phyloP scores from a whole-genome alignment of 345 rosid species.

The Arabis hirsuta region DNA sequence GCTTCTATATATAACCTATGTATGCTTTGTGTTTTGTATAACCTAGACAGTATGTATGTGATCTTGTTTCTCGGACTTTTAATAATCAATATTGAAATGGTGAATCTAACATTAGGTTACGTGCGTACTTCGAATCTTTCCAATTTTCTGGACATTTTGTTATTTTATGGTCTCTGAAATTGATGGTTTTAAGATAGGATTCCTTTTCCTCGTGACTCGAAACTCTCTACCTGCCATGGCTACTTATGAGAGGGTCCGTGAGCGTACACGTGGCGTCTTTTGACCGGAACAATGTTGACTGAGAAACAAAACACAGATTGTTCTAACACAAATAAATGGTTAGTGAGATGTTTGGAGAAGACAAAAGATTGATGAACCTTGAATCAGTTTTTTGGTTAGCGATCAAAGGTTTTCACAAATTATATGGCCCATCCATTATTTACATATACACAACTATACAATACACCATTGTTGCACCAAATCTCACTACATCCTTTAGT shows the following conservation, averaged over 20 bases:
- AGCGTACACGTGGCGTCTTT: not conserved
- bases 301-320: not conserved
- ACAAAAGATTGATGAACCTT: constrained; percentile 3
- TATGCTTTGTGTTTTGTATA: not conserved
- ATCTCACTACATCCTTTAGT: constrained; percentile 25
- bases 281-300: constrained; percentile 2
- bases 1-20: constrained; percentile 10
- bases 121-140: constrained; percentile 28
- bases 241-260: constrained; percentile 1
- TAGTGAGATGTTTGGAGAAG: not conserved
- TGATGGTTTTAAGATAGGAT: constrained; percentile 32
- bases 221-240: constrained; percentile 10
- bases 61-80: constrained; percentile 18
- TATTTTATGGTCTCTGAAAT: constrained; percentile 20
- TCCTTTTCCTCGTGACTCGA: constrained; percentile 32
- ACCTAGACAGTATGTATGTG: constrained; percentile 7
- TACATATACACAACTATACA: constrained; percentile 41
- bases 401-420: constrained; percentile 28
- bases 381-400: constrained; percentile 29
- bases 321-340: not conserved
- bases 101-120: not conserved
- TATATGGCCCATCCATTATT: constrained; percentile 24
- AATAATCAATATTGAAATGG: not conserved
- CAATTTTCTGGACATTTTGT: not conserved
- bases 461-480: constrained; percentile 18